A percentile compares a stretch with the other conserved stretches of the same genome.
These are phyloP conservation scores for Phytophthora kernoviae DNA, from an alignment of 352 stramenopile species.

Conservation along the genomic window DNA sequence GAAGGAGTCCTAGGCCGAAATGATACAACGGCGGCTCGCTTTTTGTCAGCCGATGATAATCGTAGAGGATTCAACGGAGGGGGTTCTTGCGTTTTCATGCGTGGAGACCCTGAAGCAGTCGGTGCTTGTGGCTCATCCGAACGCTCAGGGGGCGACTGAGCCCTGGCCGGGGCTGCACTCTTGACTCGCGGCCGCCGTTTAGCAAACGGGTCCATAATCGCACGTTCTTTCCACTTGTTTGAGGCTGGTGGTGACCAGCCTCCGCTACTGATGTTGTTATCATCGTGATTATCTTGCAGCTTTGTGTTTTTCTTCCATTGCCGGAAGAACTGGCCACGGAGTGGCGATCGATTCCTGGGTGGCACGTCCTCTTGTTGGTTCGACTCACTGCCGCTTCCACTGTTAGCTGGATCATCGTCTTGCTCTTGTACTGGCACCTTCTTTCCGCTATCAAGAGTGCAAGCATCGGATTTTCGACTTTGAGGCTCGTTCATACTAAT, in stretches of 20 bases:
- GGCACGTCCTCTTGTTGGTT: constrained; percentile 31
- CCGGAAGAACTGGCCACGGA: constrained; percentile 53
- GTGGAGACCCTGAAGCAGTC: constrained; percentile 14
- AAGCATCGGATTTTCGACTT: background rate
- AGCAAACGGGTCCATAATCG: constrained; percentile 72
- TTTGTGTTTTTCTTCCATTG: constrained; percentile 52
- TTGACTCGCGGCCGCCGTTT: constrained; percentile 39
- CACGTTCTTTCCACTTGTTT: constrained; percentile 82
- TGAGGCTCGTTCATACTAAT: background rate
- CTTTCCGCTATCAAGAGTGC: background rate
- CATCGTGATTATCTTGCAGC: constrained; percentile 10
- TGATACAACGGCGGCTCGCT: constrained; percentile 7
- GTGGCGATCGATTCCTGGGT: constrained; percentile 9
- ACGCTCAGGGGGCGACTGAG: constrained; percentile 2
- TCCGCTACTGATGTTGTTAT: constrained; percentile 21
- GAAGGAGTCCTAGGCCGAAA: background rate
- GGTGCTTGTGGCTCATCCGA: background rate
- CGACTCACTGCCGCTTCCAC: constrained; percentile 19
- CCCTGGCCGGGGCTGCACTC: constrained; percentile 1
- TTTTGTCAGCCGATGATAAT: constrained; percentile 25
- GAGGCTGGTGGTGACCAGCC: constrained; percentile 25
- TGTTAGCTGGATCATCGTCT: constrained; percentile 19
- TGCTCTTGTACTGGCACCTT: constrained; percentile 10
- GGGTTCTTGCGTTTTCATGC: constrained; percentile 3
- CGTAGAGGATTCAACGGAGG: constrained; percentile 27